phyloP scores from a whole-genome alignment of 345 rosid species.

The Citropsis articulata region DNA sequence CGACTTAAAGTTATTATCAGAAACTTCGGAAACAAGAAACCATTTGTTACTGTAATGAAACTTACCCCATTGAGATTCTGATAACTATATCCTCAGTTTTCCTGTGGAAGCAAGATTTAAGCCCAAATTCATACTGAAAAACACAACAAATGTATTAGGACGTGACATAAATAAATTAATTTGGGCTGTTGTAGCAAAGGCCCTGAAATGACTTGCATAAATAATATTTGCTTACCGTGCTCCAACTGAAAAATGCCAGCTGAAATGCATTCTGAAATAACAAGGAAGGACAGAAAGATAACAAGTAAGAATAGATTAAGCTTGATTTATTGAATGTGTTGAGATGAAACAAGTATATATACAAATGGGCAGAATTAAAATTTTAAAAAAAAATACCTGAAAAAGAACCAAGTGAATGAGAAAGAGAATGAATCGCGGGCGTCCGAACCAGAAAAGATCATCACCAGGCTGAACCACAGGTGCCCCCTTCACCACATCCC shows the following conservation, averaged over 20 bases:
- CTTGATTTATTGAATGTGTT: not conserved
- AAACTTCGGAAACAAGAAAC: not conserved
- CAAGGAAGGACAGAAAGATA: not conserved
- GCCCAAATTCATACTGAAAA: slow-evolving; percentile 58
- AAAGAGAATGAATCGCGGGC: slow-evolving; percentile 77
- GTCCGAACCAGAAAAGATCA: slow-evolving; percentile 94
- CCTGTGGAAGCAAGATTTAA: slow-evolving; percentile 57
- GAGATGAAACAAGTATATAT: not conserved
- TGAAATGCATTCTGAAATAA: slow-evolving; percentile 80
- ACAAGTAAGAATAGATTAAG: not conserved
- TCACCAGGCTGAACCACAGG: slow-evolving; percentile 89
- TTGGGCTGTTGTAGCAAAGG: not conserved
- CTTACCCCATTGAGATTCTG: slow-evolving; percentile 77
- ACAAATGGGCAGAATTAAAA: too few species aligned
- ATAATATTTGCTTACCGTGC: slow-evolving; percentile 42
- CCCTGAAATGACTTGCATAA: not conserved
- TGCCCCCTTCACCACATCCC: slow-evolving; percentile 85
- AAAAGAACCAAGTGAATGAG: slow-evolving; percentile 88
- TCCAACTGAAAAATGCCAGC: slow-evolving; percentile 81
- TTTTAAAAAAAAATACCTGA: slow-evolving; percentile 43
- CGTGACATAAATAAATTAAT: too few species aligned
- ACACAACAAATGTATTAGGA: not conserved
- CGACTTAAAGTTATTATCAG: not conserved
- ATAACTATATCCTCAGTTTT: slow-evolving; percentile 48
- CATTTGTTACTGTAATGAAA: not conserved